These are phyloP conservation scores for Podila epicladia DNA, from an alignment of 192 early-diverging fungal genomes.

Conservation along the genomic window DNA sequence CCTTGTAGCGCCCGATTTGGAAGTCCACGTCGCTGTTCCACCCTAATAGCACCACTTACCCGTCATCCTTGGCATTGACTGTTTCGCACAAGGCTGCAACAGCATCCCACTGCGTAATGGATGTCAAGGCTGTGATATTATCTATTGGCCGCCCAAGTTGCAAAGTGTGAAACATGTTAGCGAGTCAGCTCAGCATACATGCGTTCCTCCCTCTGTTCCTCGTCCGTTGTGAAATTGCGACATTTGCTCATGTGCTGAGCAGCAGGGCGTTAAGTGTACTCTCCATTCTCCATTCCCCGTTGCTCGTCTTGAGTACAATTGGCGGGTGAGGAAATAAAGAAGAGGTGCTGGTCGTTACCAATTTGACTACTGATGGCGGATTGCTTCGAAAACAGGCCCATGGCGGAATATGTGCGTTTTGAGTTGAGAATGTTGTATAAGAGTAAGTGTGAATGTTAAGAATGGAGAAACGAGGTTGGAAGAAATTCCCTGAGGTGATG, in stretches of 20 bases:
- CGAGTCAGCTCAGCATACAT: not conserved
- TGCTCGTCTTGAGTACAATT: not conserved
- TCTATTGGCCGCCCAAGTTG: constrained; percentile 6
- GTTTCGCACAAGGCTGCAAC: constrained; percentile 29
- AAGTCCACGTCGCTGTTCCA: not conserved
- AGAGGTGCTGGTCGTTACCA: constrained; percentile 18
- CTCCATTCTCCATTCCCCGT: too few relatives aligned
- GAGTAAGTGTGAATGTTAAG: not conserved
- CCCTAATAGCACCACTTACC: constrained; percentile 13
- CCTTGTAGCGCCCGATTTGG: not conserved
- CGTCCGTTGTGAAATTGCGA: not conserved
- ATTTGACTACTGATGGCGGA: constrained; percentile 43
- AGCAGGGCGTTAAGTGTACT: not conserved
- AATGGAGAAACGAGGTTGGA: not conserved
- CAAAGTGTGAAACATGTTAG: not conserved
- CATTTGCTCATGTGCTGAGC: not conserved
- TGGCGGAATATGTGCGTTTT: constrained; percentile 6
- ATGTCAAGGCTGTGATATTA: constrained; percentile 19
- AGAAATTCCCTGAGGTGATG: not conserved
- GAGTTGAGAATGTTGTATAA: not conserved
- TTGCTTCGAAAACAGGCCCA: constrained; percentile 46
- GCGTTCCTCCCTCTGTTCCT: too few relatives aligned
- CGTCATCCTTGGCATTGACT: constrained; percentile 46
- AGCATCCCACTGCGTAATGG: constrained; percentile 39
- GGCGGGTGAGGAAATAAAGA: too few relatives aligned